phyloP scores from a whole-genome alignment of 495 filamentous ascomycete genomes.

The Daldinia loculata region DNA sequence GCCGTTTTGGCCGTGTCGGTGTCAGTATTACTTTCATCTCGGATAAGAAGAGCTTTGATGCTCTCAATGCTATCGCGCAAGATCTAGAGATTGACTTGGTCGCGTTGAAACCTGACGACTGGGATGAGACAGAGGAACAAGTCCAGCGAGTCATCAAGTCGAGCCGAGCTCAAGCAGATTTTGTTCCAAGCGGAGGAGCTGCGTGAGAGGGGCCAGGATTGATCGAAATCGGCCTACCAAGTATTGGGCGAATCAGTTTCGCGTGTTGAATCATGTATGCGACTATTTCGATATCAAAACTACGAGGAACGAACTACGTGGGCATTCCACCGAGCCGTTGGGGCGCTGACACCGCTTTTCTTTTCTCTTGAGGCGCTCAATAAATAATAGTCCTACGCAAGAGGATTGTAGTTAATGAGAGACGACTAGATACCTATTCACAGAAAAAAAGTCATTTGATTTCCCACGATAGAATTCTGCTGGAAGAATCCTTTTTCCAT shows the following conservation, averaged over 20 bases:
- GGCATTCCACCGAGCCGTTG: background rate
- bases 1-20: conserved; percentile 96
- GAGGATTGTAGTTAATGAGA: conserved; percentile 38
- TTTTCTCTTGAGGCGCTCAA: conserved; percentile 3
- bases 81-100: conserved; percentile 69
- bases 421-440: conserved; percentile 36
- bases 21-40: conserved; percentile 92
- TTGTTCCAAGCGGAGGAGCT: conserved; percentile 50
- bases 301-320: background rate
- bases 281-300: conserved; percentile 2
- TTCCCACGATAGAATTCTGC: conserved; percentile 11
- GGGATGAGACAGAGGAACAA: conserved; percentile 83
- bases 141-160: conserved; percentile 87
- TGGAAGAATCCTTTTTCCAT: conserved; percentile 30
- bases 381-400: conserved; percentile 18
- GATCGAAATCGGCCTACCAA: conserved; percentile 3
- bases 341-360: background rate
- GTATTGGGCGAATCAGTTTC: background rate
- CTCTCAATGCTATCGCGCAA: conserved; percentile 77
- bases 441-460: conserved; percentile 23
- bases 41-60: conserved; percentile 76
- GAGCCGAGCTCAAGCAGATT: conserved; percentile 71
- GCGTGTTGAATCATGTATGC: conserved; percentile 11
- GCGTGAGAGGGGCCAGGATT: conserved; percentile 5
- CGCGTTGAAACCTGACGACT: conserved; percentile 68